Evolutionary conservation across 1,139 yeast genomes (phyloP).

Genomic region (Debaryomycetaceae sp.): DNA sequence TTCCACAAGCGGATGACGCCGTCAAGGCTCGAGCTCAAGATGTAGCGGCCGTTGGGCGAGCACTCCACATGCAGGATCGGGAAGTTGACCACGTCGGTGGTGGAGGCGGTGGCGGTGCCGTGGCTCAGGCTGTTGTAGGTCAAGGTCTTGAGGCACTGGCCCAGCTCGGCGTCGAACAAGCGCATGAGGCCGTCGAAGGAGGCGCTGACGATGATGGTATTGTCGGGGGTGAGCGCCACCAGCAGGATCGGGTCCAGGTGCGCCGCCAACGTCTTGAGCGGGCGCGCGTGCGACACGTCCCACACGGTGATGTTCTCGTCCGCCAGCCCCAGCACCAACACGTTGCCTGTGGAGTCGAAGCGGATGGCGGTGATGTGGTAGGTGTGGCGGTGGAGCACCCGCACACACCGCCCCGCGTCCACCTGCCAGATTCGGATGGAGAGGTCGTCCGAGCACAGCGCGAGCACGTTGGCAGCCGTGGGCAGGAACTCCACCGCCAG

Average conservation of each 20-base stretch:
- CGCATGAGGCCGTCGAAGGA: conserved; percentile 90
- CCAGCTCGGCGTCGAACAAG: conserved; percentile 81
- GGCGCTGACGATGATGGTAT: conserved; percentile 79
- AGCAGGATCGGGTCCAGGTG: conserved; percentile 89
- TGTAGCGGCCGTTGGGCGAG: conserved; percentile 78
- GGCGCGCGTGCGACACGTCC: conserved; percentile 73
- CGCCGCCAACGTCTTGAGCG: conserved; percentile 80
- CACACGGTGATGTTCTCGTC: conserved; percentile 91
- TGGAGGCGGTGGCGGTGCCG: conserved; percentile 58
- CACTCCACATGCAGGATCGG: conserved; percentile 74
- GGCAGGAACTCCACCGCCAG: conserved; percentile 76
- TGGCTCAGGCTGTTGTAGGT: conserved; percentile 63
- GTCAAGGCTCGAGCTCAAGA: conserved; percentile 77
- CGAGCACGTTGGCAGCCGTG: conserved; percentile 60
- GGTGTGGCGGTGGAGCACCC: conserved; percentile 73
- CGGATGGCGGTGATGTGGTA: conserved; percentile 75
- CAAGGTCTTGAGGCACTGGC: conserved; percentile 87
- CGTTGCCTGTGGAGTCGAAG: conserved; percentile 71
- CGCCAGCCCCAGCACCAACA: conserved; percentile 77
- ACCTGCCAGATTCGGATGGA: conserved; percentile 75
- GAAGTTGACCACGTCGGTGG: conserved; percentile 42
- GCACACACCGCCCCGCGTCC: conserved; percentile 45
- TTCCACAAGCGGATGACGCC: conserved; percentile 80
- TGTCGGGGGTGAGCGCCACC: conserved; percentile 70
- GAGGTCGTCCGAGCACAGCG: conserved; percentile 84